Base-by-base conservation (phyloP, 2,329 filamentous ascomycete species). In the Talaromyces sp. region DNA sequence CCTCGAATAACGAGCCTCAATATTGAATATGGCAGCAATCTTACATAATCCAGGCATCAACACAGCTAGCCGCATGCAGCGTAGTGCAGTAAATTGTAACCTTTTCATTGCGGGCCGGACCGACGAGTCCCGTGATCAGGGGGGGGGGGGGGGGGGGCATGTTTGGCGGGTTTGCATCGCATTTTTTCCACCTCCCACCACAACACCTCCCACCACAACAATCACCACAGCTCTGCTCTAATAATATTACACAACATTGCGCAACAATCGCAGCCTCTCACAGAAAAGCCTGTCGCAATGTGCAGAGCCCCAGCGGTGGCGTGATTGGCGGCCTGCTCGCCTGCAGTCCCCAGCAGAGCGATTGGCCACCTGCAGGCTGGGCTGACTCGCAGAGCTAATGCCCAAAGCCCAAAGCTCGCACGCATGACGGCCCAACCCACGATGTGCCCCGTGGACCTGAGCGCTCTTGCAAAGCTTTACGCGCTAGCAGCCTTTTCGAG, bases 341-440 rank as follows among this genome's bases (percentile, higher is more conserved):
- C 44, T 47, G 19, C 44, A 25, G 44, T 22, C 44, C 4, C 19
- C 27, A 42, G 8, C 8, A 30, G 54, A 47, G 22, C 55, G 53
- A 25, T 58, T 57, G 59, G 59, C 55, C 47, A 54, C 54, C 44
- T 47, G 15, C 53, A 36, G 55, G 28, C 51, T 52, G 42, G 33
- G 42, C 52, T 9, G 57, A 28, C 47, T 57, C 39, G 15, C 33
- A 25, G 19, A 32, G 52, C 60, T 42, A 61, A 57, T 75, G 72
- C 73, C 73, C 72, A 75, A 62, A 53, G 72, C 73, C 73, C 72
- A 75, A 62, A 53, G 67, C 54, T 49, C 61, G 67, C 69, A 73
- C 70, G 70, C 72, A 75, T 75, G 71, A 64, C 65, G 74, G 73
- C 73, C 73, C 73, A 75, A 75, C 72, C 49, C 49, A 53, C 25